Conservation (phyloP, 352 stramenopile genomes). For the Globisporangium emineosum region DNA sequence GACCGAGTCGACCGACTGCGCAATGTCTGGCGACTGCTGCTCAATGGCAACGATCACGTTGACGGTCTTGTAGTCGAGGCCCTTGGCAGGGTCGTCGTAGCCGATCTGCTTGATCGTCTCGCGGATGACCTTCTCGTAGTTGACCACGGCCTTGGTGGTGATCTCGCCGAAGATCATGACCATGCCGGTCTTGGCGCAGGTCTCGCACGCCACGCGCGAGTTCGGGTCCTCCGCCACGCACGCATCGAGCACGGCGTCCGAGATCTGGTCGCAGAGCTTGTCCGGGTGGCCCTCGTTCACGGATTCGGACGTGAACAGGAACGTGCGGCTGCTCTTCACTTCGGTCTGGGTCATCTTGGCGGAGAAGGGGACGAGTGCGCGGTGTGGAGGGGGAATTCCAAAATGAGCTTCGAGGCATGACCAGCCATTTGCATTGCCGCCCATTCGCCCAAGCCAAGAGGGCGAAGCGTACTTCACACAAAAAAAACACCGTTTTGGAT, state of each 20-base stretch:
- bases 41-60: slow-evolving; percentile 99
- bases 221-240: slow-evolving; percentile 97
- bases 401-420: slow-evolving; percentile 11
- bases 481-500: neutral
- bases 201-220: slow-evolving; percentile 98
- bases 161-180: slow-evolving; percentile 99
- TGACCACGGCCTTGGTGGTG: slow-evolving; percentile 97
- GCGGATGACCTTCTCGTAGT: slow-evolving; percentile 99
- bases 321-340: slow-evolving; percentile 61
- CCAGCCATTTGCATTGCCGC: neutral
- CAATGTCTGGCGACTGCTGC: slow-evolving; percentile 99
- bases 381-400: slow-evolving; percentile 18
- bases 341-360: slow-evolving; percentile 61
- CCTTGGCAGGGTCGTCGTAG: slow-evolving; percentile 99
- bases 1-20: slow-evolving; percentile 95
- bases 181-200: slow-evolving; percentile 99
- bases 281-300: slow-evolving; percentile 99
- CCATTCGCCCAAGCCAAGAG: neutral
- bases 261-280: slow-evolving; percentile 99
- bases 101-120: slow-evolving; percentile 99
- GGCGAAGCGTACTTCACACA: neutral
- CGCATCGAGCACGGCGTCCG: slow-evolving; percentile 98
- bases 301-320: slow-evolving; percentile 98
- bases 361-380: neutral
- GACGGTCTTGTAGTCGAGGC: slow-evolving; percentile 99